Evolutionary conservation across 306 rosid species (phyloP), one percentile per base, ranked within the genome.

Genomic region (Vicia villosa): DNA sequence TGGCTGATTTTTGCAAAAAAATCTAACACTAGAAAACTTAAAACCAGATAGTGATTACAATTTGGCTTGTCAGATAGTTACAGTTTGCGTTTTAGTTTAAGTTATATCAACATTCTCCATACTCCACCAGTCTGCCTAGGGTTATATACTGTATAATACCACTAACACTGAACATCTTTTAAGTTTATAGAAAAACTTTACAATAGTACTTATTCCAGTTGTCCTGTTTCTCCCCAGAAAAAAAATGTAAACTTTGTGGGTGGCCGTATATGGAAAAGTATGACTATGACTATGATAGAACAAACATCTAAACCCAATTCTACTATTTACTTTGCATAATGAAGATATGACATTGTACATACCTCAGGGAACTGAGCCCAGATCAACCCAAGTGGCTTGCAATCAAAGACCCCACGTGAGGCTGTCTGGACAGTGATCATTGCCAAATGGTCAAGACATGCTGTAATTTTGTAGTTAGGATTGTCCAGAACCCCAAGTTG

Each of bases 321-420:
- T 56, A 65, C 20, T 54, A 58, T 62, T 62, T 10, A 51, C 38
- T 74, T 74, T 12, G 55, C 30, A 22, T 34, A 21, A 30, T 19
- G 59, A 24, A 78, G 47, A 32, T 26, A 50, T 45, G 69, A 21
- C 37, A 42, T 24, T 62, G 19, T n/a, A 40, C 41, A 59, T 83
- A 94, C 97, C 96, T 94, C 91, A 36, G 97, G 92, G 77, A 94
- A 84, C 50, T 88, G 85, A 70, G 97, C 92, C 99, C 99, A 94
- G 56, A 94, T 94, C 82, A 94, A 75, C 81, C 96, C 97, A 19
- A 94, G 92, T 22, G 99, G 99, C 77, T 94, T 91, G 91, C 99
- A 94, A 75, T 91, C 99, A 45, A 94, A 94, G 83, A 86, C 83
- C 38, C 99, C 92, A 14, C 96, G 95, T 51, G 86, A 70, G 68